Evolutionary conservation across 257 asterid genomes (phyloP).

Genomic region (Jacaranda copaia): DNA sequence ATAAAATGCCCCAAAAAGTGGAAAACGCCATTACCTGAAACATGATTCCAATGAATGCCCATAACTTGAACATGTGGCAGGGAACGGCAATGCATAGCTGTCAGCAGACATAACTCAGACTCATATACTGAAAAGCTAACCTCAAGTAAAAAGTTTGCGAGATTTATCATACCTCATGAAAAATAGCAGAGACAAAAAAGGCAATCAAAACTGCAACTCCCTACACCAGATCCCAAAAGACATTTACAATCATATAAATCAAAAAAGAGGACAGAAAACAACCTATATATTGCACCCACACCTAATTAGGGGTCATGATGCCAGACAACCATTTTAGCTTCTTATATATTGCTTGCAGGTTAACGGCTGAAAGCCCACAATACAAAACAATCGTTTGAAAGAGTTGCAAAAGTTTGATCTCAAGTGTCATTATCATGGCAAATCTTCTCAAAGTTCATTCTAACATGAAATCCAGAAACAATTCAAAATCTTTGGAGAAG

Average conservation of each 20-base stretch:
- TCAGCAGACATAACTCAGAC: constrained; percentile 37
- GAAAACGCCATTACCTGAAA: constrained; percentile 69
- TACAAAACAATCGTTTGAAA: neutral
- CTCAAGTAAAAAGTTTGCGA: constrained; percentile 20
- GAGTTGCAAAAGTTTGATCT: no score
- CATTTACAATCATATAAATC: constrained; percentile 14
- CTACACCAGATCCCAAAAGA: constrained; percentile 54
- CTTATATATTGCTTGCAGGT: constrained; percentile 19
- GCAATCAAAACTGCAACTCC: constrained; percentile 79
- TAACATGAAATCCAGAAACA: no score
- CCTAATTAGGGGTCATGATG: neutral
- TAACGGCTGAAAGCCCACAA: constrained; percentile 7
- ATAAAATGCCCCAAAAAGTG: no score
- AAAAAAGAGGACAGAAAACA: constrained; percentile 24
- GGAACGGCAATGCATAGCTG: constrained; percentile 98
- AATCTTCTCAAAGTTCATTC: no score
- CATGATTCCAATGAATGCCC: constrained; percentile 96
- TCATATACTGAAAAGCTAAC: constrained; percentile 14
- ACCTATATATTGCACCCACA: constrained; percentile 1
- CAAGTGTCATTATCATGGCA: no score
- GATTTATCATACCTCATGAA: constrained; percentile 81
- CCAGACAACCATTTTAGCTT: neutral
- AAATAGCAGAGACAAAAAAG: constrained; percentile 87
- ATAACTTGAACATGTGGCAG: constrained; percentile 91
- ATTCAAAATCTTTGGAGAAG: constrained; percentile 4